Evolutionary conservation across 345 rosid genomes (phyloP), one percentile per base, ranked within the genome.

Genomic region (Cochlearia excelsa): DNA sequence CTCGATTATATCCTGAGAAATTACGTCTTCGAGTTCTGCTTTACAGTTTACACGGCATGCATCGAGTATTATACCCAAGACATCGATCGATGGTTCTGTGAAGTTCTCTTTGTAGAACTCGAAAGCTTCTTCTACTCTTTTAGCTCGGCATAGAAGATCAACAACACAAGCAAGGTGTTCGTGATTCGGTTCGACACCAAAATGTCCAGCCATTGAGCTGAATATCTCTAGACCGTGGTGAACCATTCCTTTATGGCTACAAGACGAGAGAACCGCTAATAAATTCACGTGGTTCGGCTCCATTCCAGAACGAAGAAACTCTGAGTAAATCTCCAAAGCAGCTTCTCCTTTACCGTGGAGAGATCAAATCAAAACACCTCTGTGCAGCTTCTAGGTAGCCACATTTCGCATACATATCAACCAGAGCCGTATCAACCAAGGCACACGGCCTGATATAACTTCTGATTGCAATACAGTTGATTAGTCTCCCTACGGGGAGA

Each of bases 381-480:
- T 51, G 73, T 37, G 95, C 91, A 74, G 76, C 46, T 63, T 70
- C 78, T 68, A 87, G 61, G 68, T 71, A 63, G 38, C 97, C 89
- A 51, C 94, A 85, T 80, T 90, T 90, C 48, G 79, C 78, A 64
- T 90, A 90, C 83, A 83, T 80, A 79, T 85, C 91, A 67, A 84
- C 75, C 49, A 90, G 67, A 67, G 89, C 86, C 48, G 87, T 90
- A 52, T 71, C 76, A 57, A 82, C 77, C 55, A 73, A 54, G 34
- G 73, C 62, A 65, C 69, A 82, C 27, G 75, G 77, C 68, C 75
- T 70, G 61, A 82, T 67, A 54, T 52, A 78, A 61, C 48, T 72
- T 72, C 94, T 78, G 30, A 84, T 66, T 50, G 71, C 61, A 60
- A 79, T 74, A 74, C 79, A 61, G 70, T 90, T 95, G 34, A 81